Percentiles rank a stretch among this genome's conserved stretches.
Conservation (phyloP, 2,329 filamentous ascomycete genomes). For the Aspergillus melleus region DNA sequence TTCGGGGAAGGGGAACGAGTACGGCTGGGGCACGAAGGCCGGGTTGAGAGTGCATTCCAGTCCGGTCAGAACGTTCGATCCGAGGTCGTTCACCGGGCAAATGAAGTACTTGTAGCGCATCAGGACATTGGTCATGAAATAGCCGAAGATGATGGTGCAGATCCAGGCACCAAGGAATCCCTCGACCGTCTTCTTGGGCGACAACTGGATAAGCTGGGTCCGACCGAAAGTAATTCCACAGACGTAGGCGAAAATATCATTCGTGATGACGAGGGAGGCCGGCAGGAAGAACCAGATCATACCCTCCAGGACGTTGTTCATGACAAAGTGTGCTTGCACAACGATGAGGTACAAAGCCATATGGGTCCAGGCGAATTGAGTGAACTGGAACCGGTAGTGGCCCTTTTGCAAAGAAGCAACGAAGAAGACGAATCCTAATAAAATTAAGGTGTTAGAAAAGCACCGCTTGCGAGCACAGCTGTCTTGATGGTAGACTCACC, state of each 20-base stretch:
- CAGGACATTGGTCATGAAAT: constrained; percentile 77
- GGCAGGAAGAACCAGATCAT: constrained; percentile 99
- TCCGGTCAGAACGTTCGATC: constrained; percentile 88
- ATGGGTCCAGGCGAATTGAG: constrained; percentile 98
- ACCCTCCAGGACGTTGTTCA: constrained; percentile 99
- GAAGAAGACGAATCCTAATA: constrained; percentile 94
- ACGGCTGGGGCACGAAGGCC: constrained; percentile 78
- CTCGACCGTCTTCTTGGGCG: constrained; percentile 98
- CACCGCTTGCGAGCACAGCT: not conserved
- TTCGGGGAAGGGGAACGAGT: constrained; percentile 70
- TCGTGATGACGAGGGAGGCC: constrained; percentile 91
- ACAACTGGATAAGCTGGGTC: constrained; percentile 95
- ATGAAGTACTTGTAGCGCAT: constrained; percentile 96
- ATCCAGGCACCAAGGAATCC: constrained; percentile 96
- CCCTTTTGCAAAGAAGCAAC: constrained; percentile 91
- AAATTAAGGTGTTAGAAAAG: constrained; percentile 12
- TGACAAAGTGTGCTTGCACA: constrained; percentile 97
- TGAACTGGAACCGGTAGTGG: constrained; percentile 98
- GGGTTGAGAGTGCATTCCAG: constrained; percentile 89
- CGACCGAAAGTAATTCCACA: constrained; percentile 96
- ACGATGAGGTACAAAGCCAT: constrained; percentile 99
- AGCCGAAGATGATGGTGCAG: constrained; percentile 85
- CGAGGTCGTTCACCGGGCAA: constrained; percentile 94
- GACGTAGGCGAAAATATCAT: constrained; percentile 97
- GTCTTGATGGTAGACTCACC: constrained; percentile 56